Percentiles rank a stretch among this genome's conserved stretches.
These are phyloP conservation scores for Trypanosomatidae sp. DNA, from an alignment of 208 protist species.

Conservation along the genomic window DNA sequence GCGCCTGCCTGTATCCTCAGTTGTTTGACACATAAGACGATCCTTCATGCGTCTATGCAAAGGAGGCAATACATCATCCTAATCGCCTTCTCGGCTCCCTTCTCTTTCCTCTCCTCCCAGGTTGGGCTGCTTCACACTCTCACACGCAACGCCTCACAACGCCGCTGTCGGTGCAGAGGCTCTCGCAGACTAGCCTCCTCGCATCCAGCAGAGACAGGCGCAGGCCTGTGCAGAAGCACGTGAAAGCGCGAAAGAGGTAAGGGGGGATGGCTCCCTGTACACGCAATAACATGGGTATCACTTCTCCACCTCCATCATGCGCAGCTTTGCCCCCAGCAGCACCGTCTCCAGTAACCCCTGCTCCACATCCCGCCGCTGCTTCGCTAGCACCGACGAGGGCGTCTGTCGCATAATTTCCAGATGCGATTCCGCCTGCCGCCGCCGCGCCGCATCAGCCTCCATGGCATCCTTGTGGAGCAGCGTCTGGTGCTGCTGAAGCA, in stretches of 20 bases:
- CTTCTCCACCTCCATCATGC: conserved; percentile 27
- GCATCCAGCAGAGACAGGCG: background rate
- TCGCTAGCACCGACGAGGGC: conserved; percentile 48
- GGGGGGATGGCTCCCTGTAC: background rate
- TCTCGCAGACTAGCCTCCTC: background rate
- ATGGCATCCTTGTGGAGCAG: conserved; percentile 33
- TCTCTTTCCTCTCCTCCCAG: background rate
- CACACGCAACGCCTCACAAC: background rate
- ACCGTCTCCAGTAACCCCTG: conserved; percentile 56
- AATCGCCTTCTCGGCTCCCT: background rate
- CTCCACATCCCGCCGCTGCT: conserved; percentile 64
- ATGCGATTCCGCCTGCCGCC: conserved; percentile 24
- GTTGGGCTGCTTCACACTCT: background rate
- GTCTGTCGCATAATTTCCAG: conserved; percentile 13
- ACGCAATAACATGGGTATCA: background rate
- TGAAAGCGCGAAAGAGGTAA: background rate
- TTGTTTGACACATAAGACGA: no score
- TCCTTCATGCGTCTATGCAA: background rate
- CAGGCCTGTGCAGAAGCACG: background rate
- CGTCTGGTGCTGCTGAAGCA: conserved; percentile 64
- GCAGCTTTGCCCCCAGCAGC: conserved; percentile 33
- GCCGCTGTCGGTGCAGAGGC: background rate
- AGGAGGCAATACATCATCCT: background rate
- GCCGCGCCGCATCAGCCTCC: conserved; percentile 23
- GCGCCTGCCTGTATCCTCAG: background rate